Conservation (phyloP, 306 rosid species). For the Cicer judaicum region DNA sequence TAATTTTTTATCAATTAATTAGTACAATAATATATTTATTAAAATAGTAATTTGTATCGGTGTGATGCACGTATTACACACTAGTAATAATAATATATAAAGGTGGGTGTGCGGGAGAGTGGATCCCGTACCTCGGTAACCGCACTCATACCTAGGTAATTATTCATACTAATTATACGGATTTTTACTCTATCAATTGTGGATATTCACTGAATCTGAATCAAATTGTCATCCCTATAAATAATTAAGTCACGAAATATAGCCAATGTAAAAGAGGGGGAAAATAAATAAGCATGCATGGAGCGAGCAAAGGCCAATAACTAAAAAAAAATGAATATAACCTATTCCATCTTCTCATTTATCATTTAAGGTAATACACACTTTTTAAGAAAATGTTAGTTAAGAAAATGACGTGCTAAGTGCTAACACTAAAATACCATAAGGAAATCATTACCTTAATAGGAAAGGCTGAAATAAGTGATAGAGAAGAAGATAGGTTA, state of each 20-base stretch:
- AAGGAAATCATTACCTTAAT: background rate
- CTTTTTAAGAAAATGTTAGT: background rate
- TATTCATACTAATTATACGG: too few relatives aligned
- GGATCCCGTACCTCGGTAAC: too few relatives aligned
- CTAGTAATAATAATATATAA: too few relatives aligned
- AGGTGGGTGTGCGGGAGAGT: too few relatives aligned
- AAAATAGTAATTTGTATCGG: too few relatives aligned
- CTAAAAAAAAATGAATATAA: background rate
- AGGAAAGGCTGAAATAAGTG: background rate
- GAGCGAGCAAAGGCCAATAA: background rate
- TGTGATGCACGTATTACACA: too few relatives aligned
- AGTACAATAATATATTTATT: too few relatives aligned
- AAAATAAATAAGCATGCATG: background rate
- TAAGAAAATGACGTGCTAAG: background rate
- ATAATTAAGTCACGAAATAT: constrained; percentile 12
- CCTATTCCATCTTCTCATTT: background rate
- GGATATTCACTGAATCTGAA: too few relatives aligned
- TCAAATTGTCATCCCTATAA: too few relatives aligned
- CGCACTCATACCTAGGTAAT: too few relatives aligned
- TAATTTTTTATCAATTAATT: too few relatives aligned
- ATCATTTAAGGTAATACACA: background rate
- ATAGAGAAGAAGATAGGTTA: background rate
- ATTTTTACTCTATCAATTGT: too few relatives aligned
- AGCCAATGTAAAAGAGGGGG: background rate
- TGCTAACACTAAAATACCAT: background rate